Evolutionary conservation across 192 early-diverging fungal genomes (phyloP).

Genomic region (Helicostylum pulchrum): DNA sequence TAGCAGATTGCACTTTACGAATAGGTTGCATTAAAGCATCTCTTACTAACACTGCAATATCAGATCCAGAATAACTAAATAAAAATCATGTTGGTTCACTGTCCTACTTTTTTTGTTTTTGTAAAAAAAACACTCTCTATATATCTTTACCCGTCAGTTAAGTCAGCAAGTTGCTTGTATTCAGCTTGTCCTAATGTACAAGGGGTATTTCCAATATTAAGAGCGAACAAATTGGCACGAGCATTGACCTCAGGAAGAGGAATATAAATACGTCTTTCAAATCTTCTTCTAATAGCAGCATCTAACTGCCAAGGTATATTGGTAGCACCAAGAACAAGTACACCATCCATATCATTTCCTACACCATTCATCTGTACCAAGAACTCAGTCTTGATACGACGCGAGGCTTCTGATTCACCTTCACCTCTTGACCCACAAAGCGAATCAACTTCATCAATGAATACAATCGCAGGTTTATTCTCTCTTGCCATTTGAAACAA

Average conservation of each 20-base stretch:
- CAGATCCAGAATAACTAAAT: constrained; percentile 85
- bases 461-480: constrained; percentile 97
- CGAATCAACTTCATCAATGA: constrained; percentile 99
- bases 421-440: constrained; percentile 88
- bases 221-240: constrained; percentile 86
- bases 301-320: constrained; percentile 98
- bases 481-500: constrained; percentile 98
- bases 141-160: constrained; percentile 69
- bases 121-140: constrained; percentile 6
- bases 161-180: constrained; percentile 68
- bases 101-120: background rate
- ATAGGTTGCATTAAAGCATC: constrained; percentile 98
- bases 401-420: constrained; percentile 81
- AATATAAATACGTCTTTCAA: constrained; percentile 98
- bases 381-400: constrained; percentile 97
- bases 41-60: constrained; percentile 90
- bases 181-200: constrained; percentile 70
- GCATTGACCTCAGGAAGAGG: constrained; percentile 69
- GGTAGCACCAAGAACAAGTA: constrained; percentile 98
- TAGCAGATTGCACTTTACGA: constrained; percentile 91
- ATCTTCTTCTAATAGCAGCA: constrained; percentile 83
- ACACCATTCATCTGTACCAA: constrained; percentile 99
- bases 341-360: constrained; percentile 91
- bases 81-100: background rate
- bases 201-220: constrained; percentile 93